Conservation (phyloP, 164 flowering plant genomes). For the Pachysandra terminalis region DNA sequence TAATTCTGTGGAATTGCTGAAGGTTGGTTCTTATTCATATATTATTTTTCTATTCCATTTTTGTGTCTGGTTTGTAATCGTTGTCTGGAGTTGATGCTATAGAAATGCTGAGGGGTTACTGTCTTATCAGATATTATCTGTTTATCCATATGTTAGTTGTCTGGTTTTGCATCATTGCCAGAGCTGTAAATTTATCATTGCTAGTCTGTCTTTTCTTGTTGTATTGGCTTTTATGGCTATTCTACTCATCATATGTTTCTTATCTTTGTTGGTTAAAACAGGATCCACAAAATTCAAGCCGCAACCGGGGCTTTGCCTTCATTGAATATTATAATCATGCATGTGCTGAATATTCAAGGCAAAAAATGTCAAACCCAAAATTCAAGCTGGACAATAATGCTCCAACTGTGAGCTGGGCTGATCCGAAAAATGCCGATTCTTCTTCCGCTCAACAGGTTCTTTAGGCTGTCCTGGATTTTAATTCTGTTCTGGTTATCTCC, state of each 20-base stretch:
- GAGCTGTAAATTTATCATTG: not conserved
- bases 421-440: constrained; percentile 67
- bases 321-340: constrained; percentile 88
- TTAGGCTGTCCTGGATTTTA: too few relatives aligned
- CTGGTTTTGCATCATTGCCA: not conserved
- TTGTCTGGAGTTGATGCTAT: too few relatives aligned
- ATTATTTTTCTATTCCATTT: not conserved
- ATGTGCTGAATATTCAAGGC: constrained; percentile 90
- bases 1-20: constrained; percentile 53
- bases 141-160: not conserved
- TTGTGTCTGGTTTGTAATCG: too few relatives aligned
- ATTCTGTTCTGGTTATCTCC: too few relatives aligned
- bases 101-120: too few relatives aligned
- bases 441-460: constrained; percentile 73
- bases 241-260: not conserved
- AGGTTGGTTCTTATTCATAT: constrained; percentile 53
- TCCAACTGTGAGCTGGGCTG: constrained; percentile 96
- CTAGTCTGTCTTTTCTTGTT: not conserved
- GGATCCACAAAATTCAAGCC: constrained; percentile 74
- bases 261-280: constrained; percentile 19
- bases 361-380: constrained; percentile 69
- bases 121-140: not conserved
- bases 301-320: constrained; percentile 94
- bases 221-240: not conserved
- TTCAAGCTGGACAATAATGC: constrained; percentile 78